Conservation (phyloP, 176 grass and related monocot species). For the Oryza glaberrima region DNA sequence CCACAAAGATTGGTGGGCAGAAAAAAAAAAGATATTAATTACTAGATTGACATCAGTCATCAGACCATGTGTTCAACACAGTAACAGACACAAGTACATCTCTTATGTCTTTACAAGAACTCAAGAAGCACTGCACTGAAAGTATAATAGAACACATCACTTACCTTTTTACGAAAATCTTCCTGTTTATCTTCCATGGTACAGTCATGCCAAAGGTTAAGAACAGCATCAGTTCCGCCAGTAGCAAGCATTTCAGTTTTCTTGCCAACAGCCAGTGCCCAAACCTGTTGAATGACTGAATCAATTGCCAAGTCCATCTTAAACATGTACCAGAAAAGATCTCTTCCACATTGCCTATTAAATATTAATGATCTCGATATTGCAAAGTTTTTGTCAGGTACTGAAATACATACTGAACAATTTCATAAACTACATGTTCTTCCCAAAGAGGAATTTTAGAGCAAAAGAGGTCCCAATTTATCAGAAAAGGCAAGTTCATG, state of each 20-base stretch:
- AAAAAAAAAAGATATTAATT: neutral
- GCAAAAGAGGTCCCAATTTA: neutral
- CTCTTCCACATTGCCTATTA: neutral
- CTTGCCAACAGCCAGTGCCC: conserved; percentile 79
- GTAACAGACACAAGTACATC: neutral
- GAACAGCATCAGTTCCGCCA: conserved; percentile 76
- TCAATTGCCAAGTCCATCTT: neutral
- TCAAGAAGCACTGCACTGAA: neutral
- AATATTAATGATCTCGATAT: neutral
- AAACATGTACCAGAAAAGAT: conserved; percentile 7
- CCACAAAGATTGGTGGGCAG: neutral
- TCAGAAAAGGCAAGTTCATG: neutral
- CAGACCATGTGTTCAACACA: neutral
- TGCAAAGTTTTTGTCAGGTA: neutral
- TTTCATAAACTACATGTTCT: neutral
- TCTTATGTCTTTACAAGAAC: neutral
- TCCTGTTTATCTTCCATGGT: conserved; percentile 82
- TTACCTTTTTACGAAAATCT: conserved; percentile 81
- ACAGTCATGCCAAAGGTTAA: conserved; percentile 90
- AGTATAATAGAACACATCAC: conserved; percentile 26
- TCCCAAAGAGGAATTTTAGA: neutral
- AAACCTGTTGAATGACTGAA: conserved; percentile 55
- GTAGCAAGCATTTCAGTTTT: conserved; percentile 93
- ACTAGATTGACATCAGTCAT: neutral
- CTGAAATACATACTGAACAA: neutral